phyloP scores from a whole-genome alignment of 805 yeast species.

The Candida taoyuanica region DNA sequence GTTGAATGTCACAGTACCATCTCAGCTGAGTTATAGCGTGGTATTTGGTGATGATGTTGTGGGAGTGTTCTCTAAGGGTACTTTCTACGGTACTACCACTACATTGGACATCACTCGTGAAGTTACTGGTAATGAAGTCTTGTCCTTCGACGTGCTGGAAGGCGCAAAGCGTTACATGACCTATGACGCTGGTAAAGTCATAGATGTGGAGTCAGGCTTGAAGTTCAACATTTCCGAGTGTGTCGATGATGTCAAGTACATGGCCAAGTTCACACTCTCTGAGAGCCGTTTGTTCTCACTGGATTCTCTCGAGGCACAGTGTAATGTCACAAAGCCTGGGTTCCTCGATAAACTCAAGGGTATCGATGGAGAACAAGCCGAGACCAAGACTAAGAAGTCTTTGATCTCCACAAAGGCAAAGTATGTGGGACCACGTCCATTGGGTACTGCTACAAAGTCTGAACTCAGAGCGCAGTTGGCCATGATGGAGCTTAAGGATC shows the following conservation, averaged over 20 bases:
- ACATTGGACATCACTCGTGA: slow-evolving; percentile 36
- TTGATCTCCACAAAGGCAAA: slow-evolving; percentile 26
- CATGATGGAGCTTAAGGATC: slow-evolving; percentile 50
- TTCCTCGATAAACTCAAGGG: slow-evolving; percentile 16
- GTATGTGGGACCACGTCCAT: slow-evolving; percentile 42
- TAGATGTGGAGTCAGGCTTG: slow-evolving; percentile 17
- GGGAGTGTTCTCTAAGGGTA: slow-evolving; percentile 45
- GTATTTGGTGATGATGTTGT: slow-evolving; percentile 26
- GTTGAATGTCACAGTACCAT: slow-evolving; percentile 53
- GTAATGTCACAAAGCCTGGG: slow-evolving; percentile 28
- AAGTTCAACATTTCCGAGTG: slow-evolving; percentile 36
- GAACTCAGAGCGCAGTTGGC: slow-evolving; percentile 44
- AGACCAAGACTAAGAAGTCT: slow-evolving; percentile 22
- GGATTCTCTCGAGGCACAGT: slow-evolving; percentile 40
- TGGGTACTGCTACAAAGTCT: slow-evolving; percentile 43
- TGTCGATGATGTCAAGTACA: slow-evolving; percentile 30
- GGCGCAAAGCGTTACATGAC: slow-evolving; percentile 20
- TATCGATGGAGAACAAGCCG: slow-evolving; percentile 15
- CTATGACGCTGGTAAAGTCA: slow-evolving; percentile 20
- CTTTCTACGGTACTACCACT: slow-evolving; percentile 32
- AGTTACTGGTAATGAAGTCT: slow-evolving; percentile 25
- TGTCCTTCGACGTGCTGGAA: slow-evolving; percentile 35
- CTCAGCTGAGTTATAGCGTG: slow-evolving; percentile 45
- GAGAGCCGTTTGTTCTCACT: slow-evolving; percentile 48
- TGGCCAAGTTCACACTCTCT: slow-evolving; percentile 42